phyloP scores from a whole-genome alignment of 1,284 basidiomycete species.

The Macrocystidia cucumis region DNA sequence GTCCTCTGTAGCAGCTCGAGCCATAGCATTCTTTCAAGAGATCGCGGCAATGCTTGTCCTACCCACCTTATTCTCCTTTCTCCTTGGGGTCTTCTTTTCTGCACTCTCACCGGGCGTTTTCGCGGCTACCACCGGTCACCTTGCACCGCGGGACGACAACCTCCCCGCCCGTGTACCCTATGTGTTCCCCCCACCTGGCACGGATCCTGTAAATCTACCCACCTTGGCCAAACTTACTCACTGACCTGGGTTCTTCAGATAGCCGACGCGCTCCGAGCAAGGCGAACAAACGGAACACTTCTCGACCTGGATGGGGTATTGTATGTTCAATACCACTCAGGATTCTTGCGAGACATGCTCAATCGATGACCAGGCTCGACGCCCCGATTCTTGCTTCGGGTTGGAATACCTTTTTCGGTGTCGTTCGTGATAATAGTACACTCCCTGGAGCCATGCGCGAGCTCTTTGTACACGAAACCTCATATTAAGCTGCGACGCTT shows the following conservation, averaged over 20 bases:
- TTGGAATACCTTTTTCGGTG: slow-evolving; percentile 23
- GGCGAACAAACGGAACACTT: slow-evolving; percentile 22
- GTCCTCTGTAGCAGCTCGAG: too few species aligned
- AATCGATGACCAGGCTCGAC: slow-evolving; percentile 18
- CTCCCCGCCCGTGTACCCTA: slow-evolving; percentile 27
- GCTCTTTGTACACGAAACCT: slow-evolving; percentile 14
- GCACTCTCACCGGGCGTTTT: too few species aligned
- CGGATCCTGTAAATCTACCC: slow-evolving; percentile 16
- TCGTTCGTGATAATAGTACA: slow-evolving; percentile 22
- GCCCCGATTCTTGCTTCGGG: slow-evolving; percentile 21
- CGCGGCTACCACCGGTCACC: too few species aligned
- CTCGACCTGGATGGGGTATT: slow-evolving; percentile 25
- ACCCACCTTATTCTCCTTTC: too few species aligned
- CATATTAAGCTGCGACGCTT: background rate
- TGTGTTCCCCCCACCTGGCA: slow-evolving; percentile 26
- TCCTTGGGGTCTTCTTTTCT: slow-evolving; percentile 45
- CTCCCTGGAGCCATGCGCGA: slow-evolving; percentile 22
- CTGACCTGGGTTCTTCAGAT: slow-evolving; percentile 13
- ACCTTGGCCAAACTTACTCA: background rate
- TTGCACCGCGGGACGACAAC: slow-evolving; percentile 19
- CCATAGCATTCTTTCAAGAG: too few species aligned
- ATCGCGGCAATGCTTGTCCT: too few species aligned
- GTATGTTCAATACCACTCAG: slow-evolving; percentile 13
- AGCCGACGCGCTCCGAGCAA: slow-evolving; percentile 23
- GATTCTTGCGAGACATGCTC: background rate